Conservation (phyloP, 2,329 filamentous ascomycete species). For the Aspergillus sp. region DNA sequence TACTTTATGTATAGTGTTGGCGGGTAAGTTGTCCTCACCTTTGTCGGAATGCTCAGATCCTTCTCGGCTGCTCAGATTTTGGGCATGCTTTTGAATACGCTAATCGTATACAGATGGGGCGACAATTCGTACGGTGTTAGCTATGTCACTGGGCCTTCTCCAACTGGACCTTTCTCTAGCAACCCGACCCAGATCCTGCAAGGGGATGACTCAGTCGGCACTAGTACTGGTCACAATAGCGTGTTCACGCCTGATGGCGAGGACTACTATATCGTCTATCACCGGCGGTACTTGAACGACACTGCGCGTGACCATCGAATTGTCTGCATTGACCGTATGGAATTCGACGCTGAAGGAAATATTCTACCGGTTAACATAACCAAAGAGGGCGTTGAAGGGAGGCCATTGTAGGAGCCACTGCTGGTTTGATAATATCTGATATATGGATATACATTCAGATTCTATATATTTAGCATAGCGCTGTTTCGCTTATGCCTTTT, state of each 20-base stretch:
- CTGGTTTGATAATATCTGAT: background rate
- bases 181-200: conserved; percentile 38
- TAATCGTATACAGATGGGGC: conserved; percentile 36
- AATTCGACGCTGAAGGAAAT: conserved; percentile 46
- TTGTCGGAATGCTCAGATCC: no score
- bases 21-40: conserved; percentile 20
- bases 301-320: conserved; percentile 49
- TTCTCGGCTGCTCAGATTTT: background rate
- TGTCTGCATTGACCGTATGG: conserved; percentile 50
- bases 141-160: conserved; percentile 43
- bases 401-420: conserved; percentile 9
- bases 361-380: conserved; percentile 46
- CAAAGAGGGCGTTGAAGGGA: conserved; percentile 25
- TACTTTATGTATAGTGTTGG: conserved; percentile 50
- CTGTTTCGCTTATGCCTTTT: conserved; percentile 5
- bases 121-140: conserved; percentile 49
- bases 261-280: conserved; percentile 49
- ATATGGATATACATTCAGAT: background rate
- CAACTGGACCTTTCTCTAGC: conserved; percentile 45
- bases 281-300: conserved; percentile 48
- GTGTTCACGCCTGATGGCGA: conserved; percentile 41
- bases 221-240: conserved; percentile 44
- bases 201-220: conserved; percentile 25
- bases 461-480: conserved; percentile 3
- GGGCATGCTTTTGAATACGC: background rate